Base-by-base conservation (phyloP, 2,329 filamentous ascomycete genomes). In the Phaeosphaeria sp. region DNA sequence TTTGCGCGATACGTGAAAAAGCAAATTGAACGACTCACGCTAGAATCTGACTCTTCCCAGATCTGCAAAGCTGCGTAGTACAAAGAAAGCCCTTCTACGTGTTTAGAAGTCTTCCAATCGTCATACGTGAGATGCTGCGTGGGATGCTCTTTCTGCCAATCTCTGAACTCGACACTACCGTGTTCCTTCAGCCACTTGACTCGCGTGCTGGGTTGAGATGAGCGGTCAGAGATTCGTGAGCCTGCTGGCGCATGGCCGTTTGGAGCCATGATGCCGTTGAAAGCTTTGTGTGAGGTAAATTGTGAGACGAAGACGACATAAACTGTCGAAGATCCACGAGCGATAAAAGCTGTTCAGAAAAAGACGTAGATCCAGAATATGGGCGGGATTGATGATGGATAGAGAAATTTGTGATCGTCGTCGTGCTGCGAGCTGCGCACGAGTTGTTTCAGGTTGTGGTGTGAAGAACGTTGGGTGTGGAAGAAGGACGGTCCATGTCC, bases 401-500 rank as follows among this genome's bases (percentile, higher is more conserved):
- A 45, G 51, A 56, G 55, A 56, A 25, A 53, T 22, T 50, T 27
- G 49, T 44, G 17, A 39, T 49, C 46, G 58, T 55, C 59, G 59
- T 55, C 50, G 65, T 56, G 65, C 56, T 60, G 53, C 47, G 53
- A 66, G 60, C 52, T 64, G 67, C 65, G 69, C 71, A 64, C 55
- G 56, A 57, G 59, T 60, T 53, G 55, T 27, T 22, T 15, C 50
- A 53, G 61, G 46, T 51, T 50, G 65, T 64, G 55, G 56, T 63
- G 62, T 59, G 66, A 68, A 58, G 57, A 65, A 59, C 15, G 13
- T 39, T 39, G 15, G 36, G 36, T 60, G 69, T 67, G 60, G 65
- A 67, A 69, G 67, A 69, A 66, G 66, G 62, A 67, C 67, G 62
- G 64, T 62, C 67, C 62, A 75, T 74, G 67, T 73, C 65, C 60